A percentile compares a stretch with the other conserved stretches of the same genome.
Evolutionary conservation across 352 stramenopile genomes (phyloP).

Genomic region (Globisporangium parvum): DNA sequence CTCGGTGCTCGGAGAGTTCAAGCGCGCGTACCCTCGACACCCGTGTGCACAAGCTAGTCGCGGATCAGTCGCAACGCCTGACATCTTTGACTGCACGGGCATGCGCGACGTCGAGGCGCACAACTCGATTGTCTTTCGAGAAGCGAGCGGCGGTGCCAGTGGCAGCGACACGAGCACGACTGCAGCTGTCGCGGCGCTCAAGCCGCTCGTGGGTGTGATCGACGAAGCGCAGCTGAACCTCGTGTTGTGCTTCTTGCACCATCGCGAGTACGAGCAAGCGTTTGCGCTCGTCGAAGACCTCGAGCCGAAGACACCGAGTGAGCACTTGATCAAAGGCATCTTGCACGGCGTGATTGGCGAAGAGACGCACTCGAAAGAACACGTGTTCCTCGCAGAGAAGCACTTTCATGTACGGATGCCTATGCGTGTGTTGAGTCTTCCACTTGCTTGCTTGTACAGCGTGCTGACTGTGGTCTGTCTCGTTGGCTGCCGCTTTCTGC

Average conservation of each 20-base stretch:
- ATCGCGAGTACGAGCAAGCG: conserved; percentile 35
- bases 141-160: not conserved
- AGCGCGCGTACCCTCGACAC: conserved; percentile 38
- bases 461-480: not conserved
- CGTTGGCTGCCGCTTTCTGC: not conserved
- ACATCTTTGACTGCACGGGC: conserved; percentile 11
- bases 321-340: conserved; percentile 54
- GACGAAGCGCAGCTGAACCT: conserved; percentile 54
- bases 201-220: conserved; percentile 30
- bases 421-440: not conserved
- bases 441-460: not conserved
- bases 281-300: conserved; percentile 56
- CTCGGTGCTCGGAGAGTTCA: conserved; percentile 82
- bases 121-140: conserved; percentile 47
- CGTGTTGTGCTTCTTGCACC: conserved; percentile 44
- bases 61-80: not conserved
- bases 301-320: conserved; percentile 30
- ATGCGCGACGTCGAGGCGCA: conserved; percentile 39
- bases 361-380: conserved; percentile 49
- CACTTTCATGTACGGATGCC: conserved; percentile 39
- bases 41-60: conserved; percentile 12
- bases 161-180: not conserved
- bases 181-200: conserved; percentile 17
- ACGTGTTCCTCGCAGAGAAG: conserved; percentile 72
- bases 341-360: conserved; percentile 57